Base-by-base conservation (phyloP, 805 yeast genomes). In the Saccharomycopsis sp. region DNA sequence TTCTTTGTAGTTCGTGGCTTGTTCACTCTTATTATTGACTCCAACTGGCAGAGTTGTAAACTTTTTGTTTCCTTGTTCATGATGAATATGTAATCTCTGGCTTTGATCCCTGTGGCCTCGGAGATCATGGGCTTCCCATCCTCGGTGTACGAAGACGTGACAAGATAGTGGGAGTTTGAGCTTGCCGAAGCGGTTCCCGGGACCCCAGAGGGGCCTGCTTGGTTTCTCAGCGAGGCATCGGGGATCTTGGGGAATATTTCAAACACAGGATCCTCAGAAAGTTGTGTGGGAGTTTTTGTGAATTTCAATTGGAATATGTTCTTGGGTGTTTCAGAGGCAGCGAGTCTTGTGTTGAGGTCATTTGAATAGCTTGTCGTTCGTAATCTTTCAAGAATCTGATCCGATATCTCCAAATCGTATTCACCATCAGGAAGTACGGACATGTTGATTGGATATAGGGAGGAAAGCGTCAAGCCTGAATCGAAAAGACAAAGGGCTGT, bases 391-490 rank as follows among this genome's bases (percentile, higher is more conserved):
- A 10, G n/a, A 13, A 35, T n/a, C 17, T 13, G 8, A 8, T 16
- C 19, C n/a, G 42, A 34, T 7, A 43, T 16, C 18, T 43, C 47
- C 10, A 43, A 34, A 9, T 40, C 43, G 22, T 43, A 43, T 36
- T 43, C 47, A 2, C 47, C 47, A 33, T 43, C 47, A 9, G 43
- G 39, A n/a, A n/a, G n/a, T n/a, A n/a, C n/a, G n/a, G n/a, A n/a
- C n/a, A n/a, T n/a, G n/a, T n/a, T n/a, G n/a, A n/a, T n/a, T n/a
- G n/a, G n/a, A n/a, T n/a, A n/a, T n/a, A n/a, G n/a, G n/a, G n/a
- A n/a, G n/a, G n/a, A n/a, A n/a, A n/a, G n/a, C n/a, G n/a, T n/a
- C n/a, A n/a, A n/a, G n/a, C n/a, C n/a, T n/a, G n/a, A n/a, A n/a
- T n/a, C n/a, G n/a, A n/a, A n/a, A n/a, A n/a, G n/a, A n/a, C n/a